Conservation (phyloP, 208 protist genomes). For the Trypanosoma platydactyli region DNA sequence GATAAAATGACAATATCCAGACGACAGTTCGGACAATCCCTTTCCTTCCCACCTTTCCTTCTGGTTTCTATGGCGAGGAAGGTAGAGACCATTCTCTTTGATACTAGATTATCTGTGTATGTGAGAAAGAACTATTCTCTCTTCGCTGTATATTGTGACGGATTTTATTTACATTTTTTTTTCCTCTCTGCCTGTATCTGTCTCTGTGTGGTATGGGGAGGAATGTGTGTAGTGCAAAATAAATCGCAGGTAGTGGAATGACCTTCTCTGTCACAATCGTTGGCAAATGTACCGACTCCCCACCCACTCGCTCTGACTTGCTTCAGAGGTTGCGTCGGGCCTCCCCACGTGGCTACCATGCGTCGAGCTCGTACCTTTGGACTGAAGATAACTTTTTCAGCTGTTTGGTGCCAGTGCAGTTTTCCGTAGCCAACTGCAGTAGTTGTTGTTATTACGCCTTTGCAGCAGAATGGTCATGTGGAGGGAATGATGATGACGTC, state of each 20-base stretch:
- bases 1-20: no score
- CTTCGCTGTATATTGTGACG: no score
- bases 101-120: constrained; percentile 7
- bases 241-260: constrained; percentile 1
- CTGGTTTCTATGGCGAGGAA: no score
- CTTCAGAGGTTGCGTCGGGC: constrained; percentile 14
- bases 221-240: not conserved
- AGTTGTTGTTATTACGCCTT: constrained; percentile 25
- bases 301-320: constrained; percentile 19
- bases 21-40: no score
- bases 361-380: constrained; percentile 31
- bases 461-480: constrained; percentile 19
- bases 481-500: constrained; percentile 32
- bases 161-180: constrained; percentile 10
- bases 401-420: not conserved
- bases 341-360: constrained; percentile 28
- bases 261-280: constrained; percentile 21
- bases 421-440: not conserved
- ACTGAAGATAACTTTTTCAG: constrained; percentile 32
- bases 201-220: not conserved
- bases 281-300: constrained; percentile 15
- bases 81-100: no score
- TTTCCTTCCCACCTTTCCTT: no score
- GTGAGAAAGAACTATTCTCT: not conserved
- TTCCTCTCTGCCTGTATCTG: not conserved